Conservation (phyloP, 2,329 filamentous ascomycete species). For the Didymella lethalis region DNA sequence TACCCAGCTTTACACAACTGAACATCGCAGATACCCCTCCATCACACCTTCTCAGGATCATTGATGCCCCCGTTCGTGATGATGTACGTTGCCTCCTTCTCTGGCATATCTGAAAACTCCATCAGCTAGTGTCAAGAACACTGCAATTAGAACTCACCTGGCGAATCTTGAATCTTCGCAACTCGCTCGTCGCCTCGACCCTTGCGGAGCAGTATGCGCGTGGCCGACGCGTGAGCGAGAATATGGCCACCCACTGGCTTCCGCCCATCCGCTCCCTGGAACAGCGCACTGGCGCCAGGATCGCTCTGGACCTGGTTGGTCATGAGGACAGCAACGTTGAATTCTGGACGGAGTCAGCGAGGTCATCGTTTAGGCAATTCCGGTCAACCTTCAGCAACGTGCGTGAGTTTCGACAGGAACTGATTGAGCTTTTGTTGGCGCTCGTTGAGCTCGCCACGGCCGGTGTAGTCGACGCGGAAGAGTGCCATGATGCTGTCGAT, state of each 20-base stretch:
- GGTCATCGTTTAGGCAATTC: not conserved
- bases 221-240: slow-evolving; percentile 73
- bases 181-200: slow-evolving; percentile 74
- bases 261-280: slow-evolving; percentile 71
- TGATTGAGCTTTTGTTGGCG: slow-evolving; percentile 73
- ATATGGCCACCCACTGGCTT: slow-evolving; percentile 74
- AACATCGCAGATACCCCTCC: not conserved
- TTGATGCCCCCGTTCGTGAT: slow-evolving; percentile 75
- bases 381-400: slow-evolving; percentile 67
- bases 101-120: slow-evolving; percentile 65
- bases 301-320: slow-evolving; percentile 77
- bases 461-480: slow-evolving; percentile 72
- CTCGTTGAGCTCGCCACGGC: slow-evolving; percentile 72
- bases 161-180: slow-evolving; percentile 73
- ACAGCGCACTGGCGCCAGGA: slow-evolving; percentile 72
- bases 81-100: slow-evolving; percentile 73
- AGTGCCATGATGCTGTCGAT: slow-evolving; percentile 76
- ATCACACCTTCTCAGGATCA: slow-evolving; percentile 68
- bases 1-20: not conserved
- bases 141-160: slow-evolving; percentile 57
- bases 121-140: slow-evolving; percentile 25
- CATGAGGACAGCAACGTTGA: slow-evolving; percentile 66
- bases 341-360: slow-evolving; percentile 56
- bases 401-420: slow-evolving; percentile 68
- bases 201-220: slow-evolving; percentile 71